Base-by-base conservation (phyloP, 768 basidiomycete species). In the Lyophyllum shimeji region DNA sequence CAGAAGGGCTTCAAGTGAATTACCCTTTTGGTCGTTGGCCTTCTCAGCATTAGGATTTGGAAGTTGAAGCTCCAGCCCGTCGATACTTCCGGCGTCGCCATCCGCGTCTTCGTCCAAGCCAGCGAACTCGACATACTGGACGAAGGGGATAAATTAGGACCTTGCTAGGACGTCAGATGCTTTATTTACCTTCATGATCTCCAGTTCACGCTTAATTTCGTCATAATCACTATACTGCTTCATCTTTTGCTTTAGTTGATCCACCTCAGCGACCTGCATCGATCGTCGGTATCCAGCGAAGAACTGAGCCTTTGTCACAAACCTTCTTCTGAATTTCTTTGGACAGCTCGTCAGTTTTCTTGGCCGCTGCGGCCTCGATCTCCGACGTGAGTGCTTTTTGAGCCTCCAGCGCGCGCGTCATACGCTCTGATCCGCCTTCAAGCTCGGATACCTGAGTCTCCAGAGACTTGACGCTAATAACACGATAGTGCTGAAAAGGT, bases 171-270 rank as follows among this genome's bases (percentile, higher is more conserved):
- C 7, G 46, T 21, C 29, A 44, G 46, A 55, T n/a, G 24, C 2
- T 18, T 37, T 74, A 21, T 50, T 45, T 47, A 92, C 97, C 85
- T 99, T 98, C 93, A 98, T 92, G 60, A 99, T 98, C 66, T 95
- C 95, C 25, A 99, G 80, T 69, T 99, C 97, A 24, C 97, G 87
- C 75, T 98, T 98, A 66, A 98, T 86, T 74, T 98, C 95, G 65
- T 98, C 96, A 64, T 99, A 98, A 70, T 99, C 94, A 15, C 70
- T 70, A 58, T 88, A 91, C 60, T 83, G 83, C 63, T 83, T 85
- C 34, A 98, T 73, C 60, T 85, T 86, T 31, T 75, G 71, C 67
- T 82, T 86, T 1, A 95, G 76, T 46, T 79, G 79, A 15, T 89
- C 87, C 4, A 88, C 75, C 71, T 97, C 95, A 2, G 68, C 68